Evolutionary conservation across 768 basidiomycete genomes (phyloP).

Genomic region (Trametes sanguinea): DNA sequence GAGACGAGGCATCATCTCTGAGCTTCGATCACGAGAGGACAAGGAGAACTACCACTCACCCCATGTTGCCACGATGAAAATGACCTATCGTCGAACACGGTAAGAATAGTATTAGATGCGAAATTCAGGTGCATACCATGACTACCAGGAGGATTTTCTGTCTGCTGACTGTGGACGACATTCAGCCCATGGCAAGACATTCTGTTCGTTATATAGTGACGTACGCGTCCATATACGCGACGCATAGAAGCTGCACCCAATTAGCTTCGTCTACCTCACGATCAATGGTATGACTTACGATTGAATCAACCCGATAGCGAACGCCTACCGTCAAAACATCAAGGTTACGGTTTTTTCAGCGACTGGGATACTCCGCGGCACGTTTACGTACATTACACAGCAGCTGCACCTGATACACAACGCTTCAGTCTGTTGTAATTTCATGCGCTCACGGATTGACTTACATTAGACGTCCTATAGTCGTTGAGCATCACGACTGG

Average conservation of each 20-base stretch:
- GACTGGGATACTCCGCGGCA: neutral
- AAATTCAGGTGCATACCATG: neutral
- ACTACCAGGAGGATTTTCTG: neutral
- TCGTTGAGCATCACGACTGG: too few relatives aligned
- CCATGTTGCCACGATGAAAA: neutral
- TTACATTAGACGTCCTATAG: conserved; percentile 5
- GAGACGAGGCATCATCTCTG: neutral
- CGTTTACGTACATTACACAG: neutral
- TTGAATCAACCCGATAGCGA: neutral
- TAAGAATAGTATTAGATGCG: too few relatives aligned
- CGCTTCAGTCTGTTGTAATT: too few relatives aligned
- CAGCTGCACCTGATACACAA: neutral
- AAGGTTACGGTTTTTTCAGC: neutral
- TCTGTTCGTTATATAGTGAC: neutral
- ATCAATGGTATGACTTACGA: neutral
- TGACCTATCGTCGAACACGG: neutral
- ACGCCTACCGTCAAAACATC: neutral
- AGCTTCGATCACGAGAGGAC: neutral
- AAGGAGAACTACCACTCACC: neutral
- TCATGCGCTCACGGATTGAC: neutral
- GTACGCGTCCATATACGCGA: conserved; percentile 6
- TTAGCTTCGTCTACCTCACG: neutral
- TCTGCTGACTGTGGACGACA: neutral
- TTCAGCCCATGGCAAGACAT: too few relatives aligned
- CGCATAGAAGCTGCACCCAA: neutral